A percentile compares a stretch with the other conserved stretches of the same genome.
Conservation (phyloP, 2,329 filamentous ascomycete species). For the Cryphonectria carpinicola region DNA sequence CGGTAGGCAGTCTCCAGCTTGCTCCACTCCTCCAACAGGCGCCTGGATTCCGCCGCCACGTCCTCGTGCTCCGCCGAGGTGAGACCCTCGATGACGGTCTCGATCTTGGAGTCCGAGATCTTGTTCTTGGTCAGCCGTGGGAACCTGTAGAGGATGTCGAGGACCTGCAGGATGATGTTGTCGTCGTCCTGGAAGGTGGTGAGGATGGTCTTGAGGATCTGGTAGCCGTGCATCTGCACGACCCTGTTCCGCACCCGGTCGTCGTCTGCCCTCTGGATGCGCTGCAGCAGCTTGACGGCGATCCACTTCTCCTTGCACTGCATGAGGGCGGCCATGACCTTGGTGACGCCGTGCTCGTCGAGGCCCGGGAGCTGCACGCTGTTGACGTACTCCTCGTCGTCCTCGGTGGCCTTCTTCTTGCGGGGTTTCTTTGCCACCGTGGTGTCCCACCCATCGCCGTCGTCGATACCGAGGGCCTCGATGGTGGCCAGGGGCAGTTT, state of each 20-base stretch:
- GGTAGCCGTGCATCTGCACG: constrained; percentile 95
- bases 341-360: constrained; percentile 82
- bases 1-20: constrained; percentile 89
- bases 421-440: constrained; percentile 85
- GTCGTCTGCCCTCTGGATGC: constrained; percentile 85
- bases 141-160: constrained; percentile 86
- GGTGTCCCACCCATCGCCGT: constrained; percentile 87
- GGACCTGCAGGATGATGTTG: constrained; percentile 85
- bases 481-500: constrained; percentile 89
- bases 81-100: constrained; percentile 74
- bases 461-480: constrained; percentile 93
- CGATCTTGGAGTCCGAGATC: constrained; percentile 94
- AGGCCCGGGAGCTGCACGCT: constrained; percentile 80
- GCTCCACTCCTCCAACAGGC: constrained; percentile 82
- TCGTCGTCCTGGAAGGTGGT: constrained; percentile 85
- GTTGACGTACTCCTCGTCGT: constrained; percentile 95
- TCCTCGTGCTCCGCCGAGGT: constrained; percentile 71
- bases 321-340: constrained; percentile 95
- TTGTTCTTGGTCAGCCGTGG: constrained; percentile 95
- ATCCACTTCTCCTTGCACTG: constrained; percentile 99
- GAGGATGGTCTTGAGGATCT: constrained; percentile 87
- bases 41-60: constrained; percentile 71
- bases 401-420: constrained; percentile 89
- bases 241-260: constrained; percentile 86
- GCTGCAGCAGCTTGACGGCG: constrained; percentile 87